Base-by-base conservation (phyloP, 768 basidiomycete species). In the Boletus barrowsii region DNA sequence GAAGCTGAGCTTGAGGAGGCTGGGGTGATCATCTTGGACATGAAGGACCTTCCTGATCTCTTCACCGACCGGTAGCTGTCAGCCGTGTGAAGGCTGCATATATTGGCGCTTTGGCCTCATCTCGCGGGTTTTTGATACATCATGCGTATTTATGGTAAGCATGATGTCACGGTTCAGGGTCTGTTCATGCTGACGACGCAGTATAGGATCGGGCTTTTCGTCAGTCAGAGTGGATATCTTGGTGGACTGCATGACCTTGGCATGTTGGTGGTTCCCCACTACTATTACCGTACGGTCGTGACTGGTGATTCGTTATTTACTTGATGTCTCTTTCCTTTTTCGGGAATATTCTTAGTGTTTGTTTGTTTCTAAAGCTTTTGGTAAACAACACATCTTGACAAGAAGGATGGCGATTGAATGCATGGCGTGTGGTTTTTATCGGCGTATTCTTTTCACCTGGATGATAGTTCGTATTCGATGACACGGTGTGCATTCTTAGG, bases 1-100 rank as follows among this genome's bases (percentile, higher is more conserved):
- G 86, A 88, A 71, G 77, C 69, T 3, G 83, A 87, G 72, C 68
- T 88, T 24, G 84, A 87, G 68, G 84, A 86, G 62, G 83, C 83
- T 13, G 87, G 86, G 4, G 87, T 83, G 18, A 71, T 75, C 62
- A 35, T 88, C 44, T 66, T 88, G 56, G 84, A 86, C 13, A 86
- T 88, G 86, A 79, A 78, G 66, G 83, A 86, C 66, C 64, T 87
- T 8, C 74, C 74, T 7, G 76, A 75, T 24, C 74, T 88, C 48
- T 88, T 87, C 60, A 76, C 76, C 49, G 76, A 81, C 63, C 78
- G 83, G 58, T 85, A 65, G 60, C n/a, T 14, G 32, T n/a, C 33
- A 6, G 42, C 33, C 10, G 14, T n/a, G 43, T n/a, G 36, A 17
- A 35, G 36, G 35, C 0, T 43, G 8, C 26, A 11, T 36, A 13